A percentile compares a stretch with the other conserved stretches of the same genome.
phyloP scores from a whole-genome alignment of 139 green algal species.

The Chlorella sp. region DNA sequence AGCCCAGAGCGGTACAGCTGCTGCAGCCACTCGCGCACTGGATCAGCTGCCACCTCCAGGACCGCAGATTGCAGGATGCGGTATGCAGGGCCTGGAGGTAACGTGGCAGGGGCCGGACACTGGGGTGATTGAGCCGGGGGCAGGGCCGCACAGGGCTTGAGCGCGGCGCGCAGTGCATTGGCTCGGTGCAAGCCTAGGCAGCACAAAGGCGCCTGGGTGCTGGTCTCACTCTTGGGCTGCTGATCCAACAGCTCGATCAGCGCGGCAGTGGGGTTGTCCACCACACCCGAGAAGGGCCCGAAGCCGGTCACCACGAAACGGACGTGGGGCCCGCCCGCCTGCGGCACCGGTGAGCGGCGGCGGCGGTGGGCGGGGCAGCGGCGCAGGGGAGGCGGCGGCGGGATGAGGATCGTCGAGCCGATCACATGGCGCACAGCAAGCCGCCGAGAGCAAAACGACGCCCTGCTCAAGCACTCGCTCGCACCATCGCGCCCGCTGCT shows the following conservation, averaged over 20 bases:
- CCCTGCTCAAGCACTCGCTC: too few species aligned
- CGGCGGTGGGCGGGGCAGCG: too few species aligned
- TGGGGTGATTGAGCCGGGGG: neutral
- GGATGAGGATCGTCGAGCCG: too few species aligned
- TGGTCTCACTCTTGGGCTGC: neutral
- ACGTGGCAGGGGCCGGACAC: neutral
- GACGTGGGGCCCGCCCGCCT: neutral
- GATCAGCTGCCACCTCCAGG: constrained; percentile 12
- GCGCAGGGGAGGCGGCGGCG: too few species aligned
- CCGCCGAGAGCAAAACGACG: too few species aligned
- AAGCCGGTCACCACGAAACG: constrained; percentile 51
- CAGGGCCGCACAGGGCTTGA: too few species aligned
- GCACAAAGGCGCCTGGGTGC: neutral
- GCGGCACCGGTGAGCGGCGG: too few species aligned
- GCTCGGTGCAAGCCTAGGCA: too few species aligned
- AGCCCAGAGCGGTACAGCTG: neutral
- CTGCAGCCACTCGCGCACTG: neutral
- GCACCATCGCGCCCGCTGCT: too few species aligned
- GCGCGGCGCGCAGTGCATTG: too few species aligned
- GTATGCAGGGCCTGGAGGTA: neutral
- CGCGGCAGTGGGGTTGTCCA: constrained; percentile 42
- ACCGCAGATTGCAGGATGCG: neutral
- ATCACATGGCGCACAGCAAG: too few species aligned
- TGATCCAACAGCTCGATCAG: constrained; percentile 40
- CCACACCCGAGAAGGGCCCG: constrained; percentile 42